Evolutionary conservation across 768 basidiomycete genomes (phyloP).

Genomic region (Hortiboletus campestris): DNA sequence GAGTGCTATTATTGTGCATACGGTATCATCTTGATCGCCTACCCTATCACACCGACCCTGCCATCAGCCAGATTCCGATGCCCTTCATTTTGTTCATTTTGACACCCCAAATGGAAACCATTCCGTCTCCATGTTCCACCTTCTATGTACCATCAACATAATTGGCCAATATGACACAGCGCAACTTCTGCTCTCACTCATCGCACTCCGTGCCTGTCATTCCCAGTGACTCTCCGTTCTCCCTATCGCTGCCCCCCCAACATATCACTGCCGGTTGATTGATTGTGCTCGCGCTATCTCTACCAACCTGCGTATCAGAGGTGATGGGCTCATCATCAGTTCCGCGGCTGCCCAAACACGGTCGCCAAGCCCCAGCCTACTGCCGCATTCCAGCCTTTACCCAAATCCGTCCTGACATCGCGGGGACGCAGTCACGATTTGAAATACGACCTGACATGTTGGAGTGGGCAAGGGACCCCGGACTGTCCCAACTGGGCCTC

Average conservation of each 20-base stretch:
- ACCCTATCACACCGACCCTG: slow-evolving; percentile 39
- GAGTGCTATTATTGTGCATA: slow-evolving; percentile 19
- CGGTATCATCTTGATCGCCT: slow-evolving; percentile 35
- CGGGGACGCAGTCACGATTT: slow-evolving; percentile 17
- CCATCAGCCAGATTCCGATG: slow-evolving; percentile 34
- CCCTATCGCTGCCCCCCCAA: background rate
- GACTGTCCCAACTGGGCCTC: background rate
- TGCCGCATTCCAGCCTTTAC: slow-evolving; percentile 12
- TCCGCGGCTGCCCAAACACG: slow-evolving; percentile 11
- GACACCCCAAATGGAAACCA: slow-evolving; percentile 21
- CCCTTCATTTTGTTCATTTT: slow-evolving; percentile 23
- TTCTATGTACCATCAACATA: slow-evolving; percentile 16
- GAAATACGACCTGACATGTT: slow-evolving; percentile 15
- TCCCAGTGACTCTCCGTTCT: background rate
- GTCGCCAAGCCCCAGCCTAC: slow-evolving; percentile 25
- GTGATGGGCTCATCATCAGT: slow-evolving; percentile 6
- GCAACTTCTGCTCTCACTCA: slow-evolving; percentile 11
- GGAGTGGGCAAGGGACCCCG: slow-evolving; percentile 13
- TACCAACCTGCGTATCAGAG: slow-evolving; percentile 7
- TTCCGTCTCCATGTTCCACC: slow-evolving; percentile 21
- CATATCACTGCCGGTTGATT: slow-evolving; percentile 14
- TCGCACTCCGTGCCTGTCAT: background rate
- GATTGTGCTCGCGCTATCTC: slow-evolving; percentile 5
- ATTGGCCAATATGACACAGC: slow-evolving; percentile 20
- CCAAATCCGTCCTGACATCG: slow-evolving; percentile 20